Conservation (phyloP, 2,329 filamentous ascomycete genomes). For the Chaetomiaceae sp. region DNA sequence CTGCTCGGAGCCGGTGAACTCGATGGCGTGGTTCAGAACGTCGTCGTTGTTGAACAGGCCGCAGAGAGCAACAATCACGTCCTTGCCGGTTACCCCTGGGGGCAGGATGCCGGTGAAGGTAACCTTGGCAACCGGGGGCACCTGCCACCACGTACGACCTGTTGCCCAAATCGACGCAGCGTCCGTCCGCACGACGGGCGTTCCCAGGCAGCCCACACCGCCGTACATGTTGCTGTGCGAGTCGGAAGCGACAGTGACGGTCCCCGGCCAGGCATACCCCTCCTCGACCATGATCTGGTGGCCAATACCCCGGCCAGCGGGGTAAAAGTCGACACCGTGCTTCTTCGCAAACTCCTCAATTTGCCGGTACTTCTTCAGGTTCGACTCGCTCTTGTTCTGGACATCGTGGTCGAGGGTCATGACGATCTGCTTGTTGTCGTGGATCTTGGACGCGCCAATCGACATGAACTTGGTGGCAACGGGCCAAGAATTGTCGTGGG, state of each 20-base stretch:
- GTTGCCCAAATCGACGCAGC: slow-evolving; percentile 84
- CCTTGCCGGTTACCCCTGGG: slow-evolving; percentile 81
- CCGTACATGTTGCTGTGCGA: slow-evolving; percentile 81
- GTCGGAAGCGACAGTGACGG: slow-evolving; percentile 73
- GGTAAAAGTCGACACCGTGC: slow-evolving; percentile 55
- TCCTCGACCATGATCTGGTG: slow-evolving; percentile 93
- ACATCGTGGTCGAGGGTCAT: slow-evolving; percentile 87
- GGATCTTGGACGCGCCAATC: slow-evolving; percentile 71
- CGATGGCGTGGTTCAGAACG: slow-evolving; percentile 85
- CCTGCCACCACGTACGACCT: slow-evolving; percentile 77
- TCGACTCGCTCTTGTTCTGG: slow-evolving; percentile 73
- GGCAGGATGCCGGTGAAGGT: slow-evolving; percentile 73
- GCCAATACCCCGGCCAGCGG: slow-evolving; percentile 72
- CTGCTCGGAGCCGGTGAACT: slow-evolving; percentile 77
- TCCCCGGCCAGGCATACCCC: slow-evolving; percentile 78
- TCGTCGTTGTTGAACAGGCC: slow-evolving; percentile 82
- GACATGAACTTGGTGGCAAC: slow-evolving; percentile 70
- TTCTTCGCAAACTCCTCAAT: slow-evolving; percentile 78
- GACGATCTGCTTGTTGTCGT: slow-evolving; percentile 69
- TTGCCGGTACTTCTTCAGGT: slow-evolving; percentile 75
- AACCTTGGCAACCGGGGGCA: slow-evolving; percentile 78
- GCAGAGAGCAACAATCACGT: slow-evolving; percentile 86
- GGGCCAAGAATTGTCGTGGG: slow-evolving; percentile 58
- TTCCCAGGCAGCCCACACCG: slow-evolving; percentile 71
- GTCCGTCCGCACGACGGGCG: slow-evolving; percentile 80